A percentile compares a stretch with the other conserved stretches of the same genome.
Evolutionary conservation across 2,329 filamentous ascomycete species (phyloP).

Genomic region (Ophiostoma quercus): DNA sequence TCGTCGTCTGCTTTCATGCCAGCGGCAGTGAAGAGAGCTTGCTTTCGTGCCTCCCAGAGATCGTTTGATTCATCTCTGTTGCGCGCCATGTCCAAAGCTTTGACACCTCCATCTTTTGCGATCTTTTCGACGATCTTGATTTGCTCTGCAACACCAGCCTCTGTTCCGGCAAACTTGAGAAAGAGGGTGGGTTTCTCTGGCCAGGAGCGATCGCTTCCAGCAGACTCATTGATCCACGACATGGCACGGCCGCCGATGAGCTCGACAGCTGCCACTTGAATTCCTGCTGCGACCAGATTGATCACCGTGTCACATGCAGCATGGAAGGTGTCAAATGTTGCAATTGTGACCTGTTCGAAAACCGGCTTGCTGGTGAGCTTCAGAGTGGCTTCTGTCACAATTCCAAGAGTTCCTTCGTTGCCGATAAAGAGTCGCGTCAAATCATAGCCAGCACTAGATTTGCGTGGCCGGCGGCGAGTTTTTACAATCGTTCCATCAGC

Average conservation of each 20-base stretch:
- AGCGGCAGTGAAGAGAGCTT: conserved; percentile 76
- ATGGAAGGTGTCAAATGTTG: conserved; percentile 53
- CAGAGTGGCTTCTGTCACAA: conserved; percentile 85
- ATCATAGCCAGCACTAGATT: conserved; percentile 88
- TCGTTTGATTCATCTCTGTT: conserved; percentile 63
- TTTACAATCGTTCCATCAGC: conserved; percentile 87
- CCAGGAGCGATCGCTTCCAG: conserved; percentile 62
- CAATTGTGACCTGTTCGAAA: conserved; percentile 74
- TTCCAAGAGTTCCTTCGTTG: conserved; percentile 82
- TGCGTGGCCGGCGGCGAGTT: conserved; percentile 80
- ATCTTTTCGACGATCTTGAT: conserved; percentile 61
- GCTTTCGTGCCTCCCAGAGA: conserved; percentile 78
- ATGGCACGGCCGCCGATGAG: conserved; percentile 91
- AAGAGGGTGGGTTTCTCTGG: conserved; percentile 70
- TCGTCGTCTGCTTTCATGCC: conserved; percentile 59
- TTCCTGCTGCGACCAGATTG: conserved; percentile 69
- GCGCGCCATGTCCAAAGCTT: conserved; percentile 72
- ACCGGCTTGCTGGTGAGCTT: conserved; percentile 79
- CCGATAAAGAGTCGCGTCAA: conserved; percentile 85
- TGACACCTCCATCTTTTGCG: conserved; percentile 56
- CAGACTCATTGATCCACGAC: conserved; percentile 60
- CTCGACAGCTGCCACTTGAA: conserved; percentile 87
- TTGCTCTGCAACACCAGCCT: conserved; percentile 65
- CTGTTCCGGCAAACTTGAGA: conserved; percentile 76
- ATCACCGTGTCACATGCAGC: conserved; percentile 74